Evolutionary conservation across 2,329 filamentous ascomycete genomes (phyloP), one percentile per base, ranked within the genome.

Genomic region (Berkeleyomyces rouxiae): DNA sequence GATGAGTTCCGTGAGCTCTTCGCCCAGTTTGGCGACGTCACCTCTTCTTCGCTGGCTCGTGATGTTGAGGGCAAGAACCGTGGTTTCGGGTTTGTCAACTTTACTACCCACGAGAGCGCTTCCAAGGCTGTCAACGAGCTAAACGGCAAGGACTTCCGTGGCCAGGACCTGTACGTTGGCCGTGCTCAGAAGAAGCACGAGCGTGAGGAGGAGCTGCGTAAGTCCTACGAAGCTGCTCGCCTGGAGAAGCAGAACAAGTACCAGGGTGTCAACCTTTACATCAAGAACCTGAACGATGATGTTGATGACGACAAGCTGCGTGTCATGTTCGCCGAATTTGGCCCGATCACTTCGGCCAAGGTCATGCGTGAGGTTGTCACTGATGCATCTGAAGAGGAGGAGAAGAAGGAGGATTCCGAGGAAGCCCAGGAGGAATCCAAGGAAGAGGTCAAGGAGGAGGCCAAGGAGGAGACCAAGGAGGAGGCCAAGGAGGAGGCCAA

Each of bases 121-220:
- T 76, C 82, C 70, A 83, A 84, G 75, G 91, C 93, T 67, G 93
- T 97, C 64, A 91, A 96, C 0, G 86, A 90, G 68, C 84, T 99
- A 68, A 92, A 99, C 75, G 86, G 88, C 72, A 90, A 85, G 71
- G 91, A 97, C 61, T 90, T 95, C 82, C 88, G 87, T 72, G 88
- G 89, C 66, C 90, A 97, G 80, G 93, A 95, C 73, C 84, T 99
- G 65, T 99, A 99, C 73, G 93, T 99, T 69, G 93, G 93, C 69
- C 91, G 93, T 74, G 93, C 93, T 64, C 93, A 97, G 82, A 99
- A 99, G 88, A 99, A 99, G 83, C 93, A 97, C 74, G 93, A 99
- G 81, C 93, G 93, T 71, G 93, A 99, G 80, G 93, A 99, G 79
- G 93, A 99, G 78, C 86, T 99, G 66, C 91, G 93, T 79, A 95